Percentiles rank a stretch among this genome's conserved stretches.
Evolutionary conservation across 2,329 filamentous ascomycete species (phyloP).

Genomic region (Phaeomoniella chlamydospora): DNA sequence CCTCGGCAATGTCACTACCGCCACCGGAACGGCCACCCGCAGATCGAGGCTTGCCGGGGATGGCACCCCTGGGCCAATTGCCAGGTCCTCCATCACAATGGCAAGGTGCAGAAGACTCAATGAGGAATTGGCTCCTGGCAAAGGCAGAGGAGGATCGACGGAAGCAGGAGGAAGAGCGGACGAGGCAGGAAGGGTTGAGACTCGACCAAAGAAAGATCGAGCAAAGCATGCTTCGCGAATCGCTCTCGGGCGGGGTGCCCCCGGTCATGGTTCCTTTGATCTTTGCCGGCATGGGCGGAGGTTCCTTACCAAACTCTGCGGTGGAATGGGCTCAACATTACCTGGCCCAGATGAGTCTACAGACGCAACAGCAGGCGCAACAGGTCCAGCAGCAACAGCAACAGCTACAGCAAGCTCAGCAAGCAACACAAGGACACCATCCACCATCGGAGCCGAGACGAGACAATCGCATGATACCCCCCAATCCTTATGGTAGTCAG

Average conservation of each 20-base stretch:
- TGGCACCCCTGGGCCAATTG: constrained; percentile 35
- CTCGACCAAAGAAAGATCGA: constrained; percentile 61
- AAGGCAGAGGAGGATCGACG: constrained; percentile 61
- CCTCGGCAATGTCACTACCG: constrained; percentile 49
- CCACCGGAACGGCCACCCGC: constrained; percentile 13
- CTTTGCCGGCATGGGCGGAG: constrained; percentile 57
- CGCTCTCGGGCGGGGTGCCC: constrained; percentile 55
- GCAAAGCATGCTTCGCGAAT: constrained; percentile 56
- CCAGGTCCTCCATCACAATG: constrained; percentile 52
- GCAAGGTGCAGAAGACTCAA: constrained; percentile 54
- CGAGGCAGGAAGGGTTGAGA: constrained; percentile 46
- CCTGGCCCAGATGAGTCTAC: constrained; percentile 28
- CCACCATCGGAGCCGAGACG: constrained; percentile 12
- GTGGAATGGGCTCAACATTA: constrained; percentile 57
- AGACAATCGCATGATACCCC: constrained; percentile 18
- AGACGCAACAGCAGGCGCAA: constrained; percentile 32
- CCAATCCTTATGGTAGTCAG: constrained; percentile 17
- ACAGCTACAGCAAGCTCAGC: constrained; percentile 37
- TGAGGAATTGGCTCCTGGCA: constrained; percentile 56
- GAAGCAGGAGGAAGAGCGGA: constrained; percentile 60
- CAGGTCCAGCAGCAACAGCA: constrained; percentile 37
- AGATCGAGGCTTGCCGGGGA: constrained; percentile 12
- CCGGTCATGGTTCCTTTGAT: constrained; percentile 61
- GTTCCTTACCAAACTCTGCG: constrained; percentile 43
- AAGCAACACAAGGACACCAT: constrained; percentile 8